Evolutionary conservation across 805 yeast genomes (phyloP).

Genomic region (Saccharomycopsis oosterbeekiorum): DNA sequence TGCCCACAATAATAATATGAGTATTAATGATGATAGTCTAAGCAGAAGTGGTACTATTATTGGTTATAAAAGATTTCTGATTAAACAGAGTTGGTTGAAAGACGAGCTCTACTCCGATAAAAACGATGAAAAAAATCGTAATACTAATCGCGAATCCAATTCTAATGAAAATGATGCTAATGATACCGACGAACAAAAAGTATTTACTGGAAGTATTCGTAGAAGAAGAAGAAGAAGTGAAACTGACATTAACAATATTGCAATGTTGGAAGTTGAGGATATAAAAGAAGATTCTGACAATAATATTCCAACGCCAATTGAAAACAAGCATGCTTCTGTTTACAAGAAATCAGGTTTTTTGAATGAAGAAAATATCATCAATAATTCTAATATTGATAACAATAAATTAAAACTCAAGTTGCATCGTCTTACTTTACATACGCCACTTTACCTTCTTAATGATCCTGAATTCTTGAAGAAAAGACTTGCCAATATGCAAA

Average conservation of each 20-base stretch:
- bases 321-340: background rate
- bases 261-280: conserved; percentile 12
- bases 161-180: background rate
- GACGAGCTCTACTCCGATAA: conserved; percentile 13
- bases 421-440: conserved; percentile 12
- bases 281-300: background rate
- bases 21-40: conserved; percentile 2
- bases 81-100: conserved; percentile 17
- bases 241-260: conserved; percentile 12
- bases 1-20: background rate
- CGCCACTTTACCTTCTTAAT: conserved; percentile 12
- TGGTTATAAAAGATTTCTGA: background rate
- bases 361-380: background rate
- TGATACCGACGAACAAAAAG: background rate
- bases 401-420: conserved; percentile 2
- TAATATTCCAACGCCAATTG: background rate
- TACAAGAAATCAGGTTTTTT: background rate
- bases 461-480: background rate
- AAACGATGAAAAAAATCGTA: background rate
- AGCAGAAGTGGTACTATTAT: conserved; percentile 14
- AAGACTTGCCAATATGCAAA: background rate
- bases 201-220: background rate
- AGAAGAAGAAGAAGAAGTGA: conserved; percentile 13
- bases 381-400: background rate
- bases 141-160: background rate